Conservation (phyloP, 2,329 filamentous ascomycete genomes). For the Aspergillus sp. region DNA sequence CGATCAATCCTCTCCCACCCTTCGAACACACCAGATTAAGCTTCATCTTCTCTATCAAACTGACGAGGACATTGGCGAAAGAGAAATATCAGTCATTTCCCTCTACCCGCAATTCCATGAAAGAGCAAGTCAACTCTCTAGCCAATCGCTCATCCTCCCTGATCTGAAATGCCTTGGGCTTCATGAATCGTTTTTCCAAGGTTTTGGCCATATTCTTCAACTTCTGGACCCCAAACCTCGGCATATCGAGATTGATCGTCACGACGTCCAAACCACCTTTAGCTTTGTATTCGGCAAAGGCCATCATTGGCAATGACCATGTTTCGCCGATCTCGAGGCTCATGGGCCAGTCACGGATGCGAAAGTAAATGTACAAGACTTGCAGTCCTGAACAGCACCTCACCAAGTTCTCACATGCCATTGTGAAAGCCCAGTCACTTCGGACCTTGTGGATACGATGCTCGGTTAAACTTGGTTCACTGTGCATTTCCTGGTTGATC, state of each 20-base stretch:
- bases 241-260: conserved; percentile 17
- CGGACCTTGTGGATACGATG: conserved; percentile 21
- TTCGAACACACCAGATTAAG: too few relatives aligned
- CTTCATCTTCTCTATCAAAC: too few relatives aligned
- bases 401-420: conserved; percentile 20
- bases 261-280: conserved; percentile 17
- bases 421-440: conserved; percentile 24
- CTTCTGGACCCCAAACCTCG: conserved; percentile 13
- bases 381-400: conserved; percentile 13
- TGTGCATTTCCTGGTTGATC: conserved; percentile 28
- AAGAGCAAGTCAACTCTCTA: conserved; percentile 12
- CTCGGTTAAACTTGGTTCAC: conserved; percentile 21
- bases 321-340: conserved; percentile 20
- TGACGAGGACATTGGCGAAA: too few relatives aligned
- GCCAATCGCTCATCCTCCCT: conserved; percentile 22
- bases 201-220: conserved; percentile 15
- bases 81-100: too few relatives aligned
- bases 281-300: conserved; percentile 12
- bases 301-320: conserved; percentile 25
- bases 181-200: conserved; percentile 25
- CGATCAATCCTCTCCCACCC: too few relatives aligned
- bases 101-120: conserved; percentile 8
- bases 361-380: conserved; percentile 21
- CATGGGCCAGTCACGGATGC: conserved; percentile 25
- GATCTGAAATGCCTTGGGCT: conserved; percentile 15